phyloP scores from a whole-genome alignment of 306 rosid genomes.

The Ammopiptanthus mongolicus region DNA sequence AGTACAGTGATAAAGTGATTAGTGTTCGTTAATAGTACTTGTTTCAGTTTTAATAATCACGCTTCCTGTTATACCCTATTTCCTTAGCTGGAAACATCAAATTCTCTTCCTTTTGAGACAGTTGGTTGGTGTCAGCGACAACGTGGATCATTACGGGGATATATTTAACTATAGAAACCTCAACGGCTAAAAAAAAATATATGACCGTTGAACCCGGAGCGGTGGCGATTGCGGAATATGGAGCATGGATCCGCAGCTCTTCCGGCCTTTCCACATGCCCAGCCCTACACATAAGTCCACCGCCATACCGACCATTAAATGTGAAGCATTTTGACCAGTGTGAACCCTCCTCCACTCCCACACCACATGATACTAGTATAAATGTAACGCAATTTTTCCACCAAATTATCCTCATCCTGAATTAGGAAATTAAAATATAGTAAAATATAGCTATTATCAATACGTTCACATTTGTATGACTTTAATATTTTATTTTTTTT shows the following conservation, averaged over 20 bases:
- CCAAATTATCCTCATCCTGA: too few relatives aligned
- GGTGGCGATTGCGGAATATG: background rate
- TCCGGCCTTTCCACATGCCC: constrained; percentile 20
- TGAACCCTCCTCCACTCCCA: background rate
- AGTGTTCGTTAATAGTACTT: background rate
- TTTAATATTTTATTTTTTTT: too few relatives aligned
- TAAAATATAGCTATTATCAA: too few relatives aligned
- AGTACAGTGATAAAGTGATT: background rate
- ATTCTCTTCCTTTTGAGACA: background rate
- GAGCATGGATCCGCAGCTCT: constrained; percentile 1
- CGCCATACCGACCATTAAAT: constrained; percentile 24
- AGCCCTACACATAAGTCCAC: constrained; percentile 20
- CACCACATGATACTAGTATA: background rate
- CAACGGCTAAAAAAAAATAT: constrained; percentile 56
- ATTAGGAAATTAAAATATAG: too few relatives aligned
- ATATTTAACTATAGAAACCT: constrained; percentile 12
- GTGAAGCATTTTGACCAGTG: constrained; percentile 23
- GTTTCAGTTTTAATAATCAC: background rate
- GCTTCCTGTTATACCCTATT: background rate
- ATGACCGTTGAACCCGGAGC: constrained; percentile 47
- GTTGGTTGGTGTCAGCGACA: constrained; percentile 1
- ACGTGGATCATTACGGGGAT: background rate
- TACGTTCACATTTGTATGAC: too few relatives aligned
- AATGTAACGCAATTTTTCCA: background rate
- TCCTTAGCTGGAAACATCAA: background rate